A percentile compares a stretch with the other conserved stretches of the same genome.
phyloP scores from a whole-genome alignment of 2,329 filamentous ascomycete species.

The Colletotrichum chrysophilum region DNA sequence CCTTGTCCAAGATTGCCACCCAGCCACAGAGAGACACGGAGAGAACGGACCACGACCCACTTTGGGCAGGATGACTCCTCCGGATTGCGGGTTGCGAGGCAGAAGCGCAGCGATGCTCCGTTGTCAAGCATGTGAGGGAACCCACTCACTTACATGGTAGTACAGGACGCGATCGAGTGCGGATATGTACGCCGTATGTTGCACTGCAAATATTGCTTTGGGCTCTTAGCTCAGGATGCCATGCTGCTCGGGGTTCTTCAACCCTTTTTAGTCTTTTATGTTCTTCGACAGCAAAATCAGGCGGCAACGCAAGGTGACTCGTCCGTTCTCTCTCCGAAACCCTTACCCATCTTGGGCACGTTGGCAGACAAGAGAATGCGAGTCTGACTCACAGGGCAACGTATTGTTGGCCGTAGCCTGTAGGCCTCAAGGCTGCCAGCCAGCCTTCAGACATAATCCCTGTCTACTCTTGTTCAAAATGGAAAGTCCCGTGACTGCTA shows the following conservation, averaged over 20 bases:
- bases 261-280: background rate
- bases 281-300: background rate
- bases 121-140: slow-evolving; percentile 1
- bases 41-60: background rate
- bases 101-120: background rate
- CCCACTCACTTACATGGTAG: background rate
- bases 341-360: background rate
- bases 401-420: background rate
- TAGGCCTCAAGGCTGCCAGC: background rate
- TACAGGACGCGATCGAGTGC: background rate
- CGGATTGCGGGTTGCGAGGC: background rate
- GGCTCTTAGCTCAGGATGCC: background rate
- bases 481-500: background rate
- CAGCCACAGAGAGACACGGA: background rate
- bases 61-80: background rate
- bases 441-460: background rate
- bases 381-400: slow-evolving; percentile 6
- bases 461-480: background rate
- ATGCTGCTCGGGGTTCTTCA: background rate
- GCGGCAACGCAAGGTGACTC: slow-evolving; percentile 4
- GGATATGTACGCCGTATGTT: background rate
- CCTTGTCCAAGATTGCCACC: background rate
- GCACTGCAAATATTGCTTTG: background rate
- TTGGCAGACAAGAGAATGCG: background rate
- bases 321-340: background rate